Evolutionary conservation across 23 red algal species (phyloP), one percentile per base, ranked within the genome.

Genomic region (Gracilariopsis chorda): DNA sequence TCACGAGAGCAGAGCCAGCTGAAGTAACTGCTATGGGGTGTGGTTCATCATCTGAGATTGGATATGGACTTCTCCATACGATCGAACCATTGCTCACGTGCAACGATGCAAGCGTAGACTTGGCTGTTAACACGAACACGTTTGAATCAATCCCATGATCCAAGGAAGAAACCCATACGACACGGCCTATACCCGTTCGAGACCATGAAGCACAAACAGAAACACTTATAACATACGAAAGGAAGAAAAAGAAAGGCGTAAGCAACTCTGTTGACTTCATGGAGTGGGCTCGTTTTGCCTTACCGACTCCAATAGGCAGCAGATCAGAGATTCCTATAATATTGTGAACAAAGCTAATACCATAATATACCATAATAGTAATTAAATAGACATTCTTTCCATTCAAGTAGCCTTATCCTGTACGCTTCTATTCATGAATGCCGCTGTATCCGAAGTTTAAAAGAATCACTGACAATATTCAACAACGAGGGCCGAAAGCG

Each of bases 151-250:
- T 16, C 29, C 48, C 6, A 13, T 24, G 3, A n/a, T 21, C 13
- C 24, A 46, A 46, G 25, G 33, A 7, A 5, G 25, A 49, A 4
- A 35, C 58, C 48, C 52, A 59, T 39, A 80, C 4, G 35, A 69
- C 60, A 1, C 58, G 56, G 21, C 80, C 80, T 0, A 84, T 33
- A 32, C 80, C 80, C 12, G 41, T 63, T 62, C 80, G 80, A 29
- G 36, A 59, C 58, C 33, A 68, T 33, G 34, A 19, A 19, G 80
- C 44, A 62, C 45, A 58, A 1, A n/a, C 7, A 27, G 48, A n/a
- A 37, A 20, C 25, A 25, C 21, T 58, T 7, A n/a, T 19, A 17
- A 73, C 39, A 46, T 46, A 45, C 17, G 40, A 46, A 4, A 73
- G 28, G 17, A 4, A 73, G 28, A 73, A 34, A 12, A 46, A 23